A percentile compares a stretch with the other conserved stretches of the same genome.
Evolutionary conservation across 257 asterid genomes (phyloP).

Genomic region (Nicotiana obtusifolia): DNA sequence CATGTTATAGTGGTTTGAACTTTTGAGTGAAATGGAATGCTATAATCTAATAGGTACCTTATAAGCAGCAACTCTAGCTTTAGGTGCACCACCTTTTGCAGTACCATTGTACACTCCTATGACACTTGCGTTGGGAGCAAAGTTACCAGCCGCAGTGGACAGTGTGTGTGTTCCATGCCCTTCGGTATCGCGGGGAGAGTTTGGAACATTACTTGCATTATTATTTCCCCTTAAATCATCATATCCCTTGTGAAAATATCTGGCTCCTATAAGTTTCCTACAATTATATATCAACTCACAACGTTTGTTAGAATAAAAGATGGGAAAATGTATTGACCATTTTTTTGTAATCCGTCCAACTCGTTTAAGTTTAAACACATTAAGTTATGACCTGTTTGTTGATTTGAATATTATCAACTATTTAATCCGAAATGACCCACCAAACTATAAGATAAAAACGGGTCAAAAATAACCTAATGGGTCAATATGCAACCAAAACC

Average conservation of each 20-base stretch:
- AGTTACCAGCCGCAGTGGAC: conserved; percentile 72
- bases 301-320: too few species aligned
- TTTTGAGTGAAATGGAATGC: too few species aligned
- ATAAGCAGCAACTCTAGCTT: conserved; percentile 63
- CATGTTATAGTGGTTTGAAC: neutral
- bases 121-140: conserved; percentile 48
- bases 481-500: too few species aligned
- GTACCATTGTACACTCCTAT: conserved; percentile 52
- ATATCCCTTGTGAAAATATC: conserved; percentile 54
- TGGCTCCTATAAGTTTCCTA: conserved; percentile 74
- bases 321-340: too few species aligned
- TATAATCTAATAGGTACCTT: neutral
- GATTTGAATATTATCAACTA: too few species aligned
- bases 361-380: too few species aligned
- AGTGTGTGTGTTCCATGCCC: conserved; percentile 86
- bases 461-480: too few species aligned
- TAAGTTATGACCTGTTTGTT: too few species aligned
- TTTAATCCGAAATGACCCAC: too few species aligned
- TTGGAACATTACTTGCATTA: neutral
- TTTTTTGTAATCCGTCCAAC: too few species aligned
- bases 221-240: conserved; percentile 5
- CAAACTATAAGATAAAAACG: too few species aligned
- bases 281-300: neutral
- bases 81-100: conserved; percentile 72
- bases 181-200: conserved; percentile 29